Evolutionary conservation across 2,329 filamentous ascomycete species (phyloP).

Genomic region (Colletotrichum falcatum): DNA sequence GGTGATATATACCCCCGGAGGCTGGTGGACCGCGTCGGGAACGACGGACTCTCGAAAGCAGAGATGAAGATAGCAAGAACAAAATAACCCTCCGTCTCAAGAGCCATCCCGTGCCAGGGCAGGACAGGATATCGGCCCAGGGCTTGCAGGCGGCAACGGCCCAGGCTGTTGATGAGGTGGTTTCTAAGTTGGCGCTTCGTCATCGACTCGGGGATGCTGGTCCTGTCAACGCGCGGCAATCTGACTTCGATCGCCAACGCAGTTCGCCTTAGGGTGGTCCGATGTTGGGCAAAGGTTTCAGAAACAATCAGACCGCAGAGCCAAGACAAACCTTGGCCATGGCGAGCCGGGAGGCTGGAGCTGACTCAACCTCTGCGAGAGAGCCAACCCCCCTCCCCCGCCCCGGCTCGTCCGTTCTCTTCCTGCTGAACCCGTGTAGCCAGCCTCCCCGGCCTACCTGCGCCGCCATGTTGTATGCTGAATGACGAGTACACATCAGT

Average conservation of each 20-base stretch:
- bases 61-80: not conserved
- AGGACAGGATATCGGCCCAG: not conserved
- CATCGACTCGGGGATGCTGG: not conserved
- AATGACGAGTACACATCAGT: not conserved
- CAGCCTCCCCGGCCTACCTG: not conserved
- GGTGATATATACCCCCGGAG: slow-evolving; percentile 35
- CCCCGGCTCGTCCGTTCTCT: not conserved
- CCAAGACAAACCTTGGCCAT: not conserved
- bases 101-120: not conserved
- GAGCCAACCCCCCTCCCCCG: no score
- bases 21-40: not conserved
- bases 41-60: not conserved
- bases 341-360: not conserved
- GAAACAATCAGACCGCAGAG: slow-evolving; percentile 21
- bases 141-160: not conserved
- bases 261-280: slow-evolving; percentile 1
- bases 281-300: slow-evolving; percentile 11
- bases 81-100: not conserved
- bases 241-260: slow-evolving; percentile 21
- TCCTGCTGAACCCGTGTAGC: not conserved
- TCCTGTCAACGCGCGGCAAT: not conserved
- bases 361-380: no score
- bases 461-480: not conserved
- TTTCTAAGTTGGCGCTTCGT: not conserved
- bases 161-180: not conserved